Conservation (phyloP, 306 rosid genomes). For the Prinsepia uniflora region DNA sequence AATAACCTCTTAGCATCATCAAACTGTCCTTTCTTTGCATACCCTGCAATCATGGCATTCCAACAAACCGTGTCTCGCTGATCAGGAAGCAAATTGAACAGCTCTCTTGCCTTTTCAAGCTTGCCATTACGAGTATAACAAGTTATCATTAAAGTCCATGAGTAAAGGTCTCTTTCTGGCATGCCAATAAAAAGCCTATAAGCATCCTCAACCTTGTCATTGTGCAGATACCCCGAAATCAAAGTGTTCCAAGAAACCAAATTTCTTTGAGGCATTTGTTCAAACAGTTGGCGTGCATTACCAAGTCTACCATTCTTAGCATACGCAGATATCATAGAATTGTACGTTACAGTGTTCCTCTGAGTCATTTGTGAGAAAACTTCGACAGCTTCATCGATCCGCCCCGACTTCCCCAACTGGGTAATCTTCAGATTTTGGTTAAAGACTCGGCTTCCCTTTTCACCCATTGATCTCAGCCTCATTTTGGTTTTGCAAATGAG, state of each 20-base stretch:
- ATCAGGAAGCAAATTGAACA: conserved; percentile 59
- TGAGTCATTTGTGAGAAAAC: conserved; percentile 48
- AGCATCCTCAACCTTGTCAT: conserved; percentile 54
- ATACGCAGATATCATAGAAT: conserved; percentile 69
- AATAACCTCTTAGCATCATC: conserved; percentile 55
- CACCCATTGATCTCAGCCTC: conserved; percentile 39
- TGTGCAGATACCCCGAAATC: conserved; percentile 69
- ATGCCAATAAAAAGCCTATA: conserved; percentile 47
- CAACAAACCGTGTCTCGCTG: conserved; percentile 60
- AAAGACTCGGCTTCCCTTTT: conserved; percentile 45
- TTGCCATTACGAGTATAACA: conserved; percentile 54
- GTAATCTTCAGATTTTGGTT: conserved; percentile 50
- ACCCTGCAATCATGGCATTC: conserved; percentile 78
- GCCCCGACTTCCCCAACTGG: conserved; percentile 60
- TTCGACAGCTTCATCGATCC: conserved; percentile 55
- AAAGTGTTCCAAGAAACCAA: conserved; percentile 76
- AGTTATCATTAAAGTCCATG: conserved; percentile 79
- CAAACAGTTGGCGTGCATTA: conserved; percentile 64
- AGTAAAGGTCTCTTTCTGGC: conserved; percentile 55
- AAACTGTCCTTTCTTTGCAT: conserved; percentile 59
- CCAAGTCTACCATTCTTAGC: conserved; percentile 59
- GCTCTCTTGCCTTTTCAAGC: conserved; percentile 66
- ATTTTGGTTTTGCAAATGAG: conserved; percentile 1
- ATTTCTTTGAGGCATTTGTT: conserved; percentile 56
- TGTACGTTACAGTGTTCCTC: conserved; percentile 70